Base-by-base conservation (phyloP, 768 basidiomycete genomes). In the Podaxis sp. region DNA sequence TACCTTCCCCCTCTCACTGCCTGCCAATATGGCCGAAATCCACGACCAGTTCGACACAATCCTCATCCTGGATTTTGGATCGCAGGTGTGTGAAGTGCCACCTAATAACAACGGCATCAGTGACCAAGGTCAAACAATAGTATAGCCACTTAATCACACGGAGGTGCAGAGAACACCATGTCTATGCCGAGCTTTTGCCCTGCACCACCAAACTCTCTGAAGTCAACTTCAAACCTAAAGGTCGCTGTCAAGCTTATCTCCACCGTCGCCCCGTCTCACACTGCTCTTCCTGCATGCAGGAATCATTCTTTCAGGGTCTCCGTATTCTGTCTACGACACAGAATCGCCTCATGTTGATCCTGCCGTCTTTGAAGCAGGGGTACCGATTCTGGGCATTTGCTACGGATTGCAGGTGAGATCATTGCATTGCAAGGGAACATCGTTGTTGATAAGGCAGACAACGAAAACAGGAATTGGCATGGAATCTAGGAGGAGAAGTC, bases 121-220 rank as follows among this genome's bases (percentile, higher is more conserved):
- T 64, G 46, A 38, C 25, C 48, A 28, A 42, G 42, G 57, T 6
- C 44, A 52, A 44, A 51, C 42, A 67, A 46, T 72, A 96, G 94
- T 96, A 96, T 74, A 95, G 95, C 65, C 97, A 98, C 79, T 79
- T 99, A 64, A 98, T 98, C 73, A 97, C 95, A 5, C 79, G 97
- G 71, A 83, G 97, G 86, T 98, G 96, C 82, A 89, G 97, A 70
- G 97, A 99, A 74, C 83, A 95, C 70, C 93, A 93, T 58, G 93
- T 99, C 57, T 98, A 98, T 70, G 96, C 96, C 55, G 97, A 99
- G 77, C 81, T 99, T 69, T 85, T 97, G 84, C 94, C 97, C 25
- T 99, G 97, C 73, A 99, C 97, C 1, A 88, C 90, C 28, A 91
- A 89, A 74, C 81, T 98, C 62, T 81, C 83, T 63, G 93, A 98